Base-by-base conservation (phyloP, 306 rosid species). In the Castanea crenata region DNA sequence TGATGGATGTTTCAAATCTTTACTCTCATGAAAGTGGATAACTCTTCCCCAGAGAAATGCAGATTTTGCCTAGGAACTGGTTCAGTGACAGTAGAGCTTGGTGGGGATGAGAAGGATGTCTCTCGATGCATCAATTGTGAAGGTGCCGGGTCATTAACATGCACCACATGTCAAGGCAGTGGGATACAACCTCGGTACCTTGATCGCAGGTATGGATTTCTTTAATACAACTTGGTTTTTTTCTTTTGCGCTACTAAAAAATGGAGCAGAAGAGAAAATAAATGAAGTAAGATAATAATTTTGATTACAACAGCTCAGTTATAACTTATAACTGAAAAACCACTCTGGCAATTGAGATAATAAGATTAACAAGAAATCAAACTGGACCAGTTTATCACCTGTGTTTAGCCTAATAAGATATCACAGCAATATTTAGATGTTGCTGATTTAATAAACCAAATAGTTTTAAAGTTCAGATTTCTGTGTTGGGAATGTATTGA, bases 111-210 rank as follows among this genome's bases (percentile, higher is more conserved):
- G 74, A 90, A 86, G 41, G 98, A 96, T 78, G 90, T 91, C 10
- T 96, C 99, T 52, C 85, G 90, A 58, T 93, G 99, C 78, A 93
- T 96, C 56, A 96, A 93, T 54, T 96, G 99, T 62, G 97, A 92
- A 16, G 98, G 97, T 32, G 92, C 5, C 58, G 99, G 99, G 72
- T 85, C 97, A 9, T 69, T 93, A 74, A 91, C 98, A 10, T 95
- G 99, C 91, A 92, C 99, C 29, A 95, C 99, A 58, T 95, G 99
- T 80, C 99, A 95, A 83, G 99, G 99, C 79, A 86, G 88, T 8
- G 97, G 99, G 49, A 96, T 96, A 79, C 99, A 96, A 86, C 99
- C 99, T 76, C 99, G 99, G 55, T 96, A 96, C 85, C 96, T 96
- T 79, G 99, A 93, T 61, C 93, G 99, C 57, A 91, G 99, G 99